A percentile compares a stretch with the other conserved stretches of the same genome.
Evolutionary conservation across 176 grass and related monocot genomes (phyloP).

Genomic region (Lolium rigidum): DNA sequence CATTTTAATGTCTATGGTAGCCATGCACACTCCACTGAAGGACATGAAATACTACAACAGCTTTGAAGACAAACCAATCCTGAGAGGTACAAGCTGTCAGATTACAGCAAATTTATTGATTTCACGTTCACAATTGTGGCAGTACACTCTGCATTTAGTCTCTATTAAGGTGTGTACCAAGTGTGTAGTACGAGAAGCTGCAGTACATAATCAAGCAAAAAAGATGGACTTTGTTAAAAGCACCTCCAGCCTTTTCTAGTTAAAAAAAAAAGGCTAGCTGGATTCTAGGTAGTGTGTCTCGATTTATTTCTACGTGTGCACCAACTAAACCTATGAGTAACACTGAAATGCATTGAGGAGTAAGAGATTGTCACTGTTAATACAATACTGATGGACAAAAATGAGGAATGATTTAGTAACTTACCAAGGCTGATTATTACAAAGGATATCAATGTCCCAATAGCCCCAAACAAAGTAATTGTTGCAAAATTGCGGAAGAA

Average conservation of each 20-base stretch:
- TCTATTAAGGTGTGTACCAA: background rate
- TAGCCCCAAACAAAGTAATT: constrained; percentile 87
- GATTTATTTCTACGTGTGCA: constrained; percentile 15
- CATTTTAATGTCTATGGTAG: background rate
- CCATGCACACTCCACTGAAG: background rate
- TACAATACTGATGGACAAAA: background rate
- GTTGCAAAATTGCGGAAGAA: constrained; percentile 95
- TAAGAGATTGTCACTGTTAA: background rate
- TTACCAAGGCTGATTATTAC: constrained; percentile 80
- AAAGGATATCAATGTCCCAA: constrained; percentile 95
- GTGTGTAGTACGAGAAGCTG: background rate
- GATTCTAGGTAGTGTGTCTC: background rate
- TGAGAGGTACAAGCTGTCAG: background rate
- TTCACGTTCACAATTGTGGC: background rate
- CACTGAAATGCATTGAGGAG: constrained; percentile 13
- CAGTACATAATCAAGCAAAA: background rate
- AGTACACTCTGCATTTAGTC: background rate
- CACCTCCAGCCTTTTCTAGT: background rate
- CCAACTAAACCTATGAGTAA: constrained; percentile 23
- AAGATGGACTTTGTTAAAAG: background rate
- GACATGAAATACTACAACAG: background rate
- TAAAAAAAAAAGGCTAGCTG: background rate
- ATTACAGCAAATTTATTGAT: background rate
- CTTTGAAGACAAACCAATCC: background rate
- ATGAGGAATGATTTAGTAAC: constrained; percentile 39